phyloP scores from a whole-genome alignment of 2,329 filamentous ascomycete genomes.

The Stagonosporopsis rhizophila region DNA sequence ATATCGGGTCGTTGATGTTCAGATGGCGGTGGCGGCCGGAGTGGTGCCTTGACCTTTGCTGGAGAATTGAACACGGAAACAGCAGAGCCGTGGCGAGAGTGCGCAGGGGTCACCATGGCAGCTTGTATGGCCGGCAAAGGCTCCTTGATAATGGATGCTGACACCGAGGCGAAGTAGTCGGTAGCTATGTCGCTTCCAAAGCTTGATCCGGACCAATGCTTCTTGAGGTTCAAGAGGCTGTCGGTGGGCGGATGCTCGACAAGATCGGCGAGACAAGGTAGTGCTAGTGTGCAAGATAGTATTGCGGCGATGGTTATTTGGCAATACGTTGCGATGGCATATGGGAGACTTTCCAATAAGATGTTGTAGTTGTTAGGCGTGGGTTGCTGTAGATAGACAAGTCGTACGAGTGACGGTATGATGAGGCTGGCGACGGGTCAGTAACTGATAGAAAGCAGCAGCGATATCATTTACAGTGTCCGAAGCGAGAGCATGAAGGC shows the following conservation, averaged over 20 bases:
- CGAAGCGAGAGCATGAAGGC: constrained; percentile 31
- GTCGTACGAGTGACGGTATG: constrained; percentile 27
- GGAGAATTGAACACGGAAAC: constrained; percentile 1
- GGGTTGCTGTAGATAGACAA: constrained; percentile 28
- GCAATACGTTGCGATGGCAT: constrained; percentile 31
- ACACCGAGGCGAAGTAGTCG: constrained; percentile 4
- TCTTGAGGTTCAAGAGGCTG: constrained; percentile 8
- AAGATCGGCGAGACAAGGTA: constrained; percentile 26
- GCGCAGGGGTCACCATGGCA: constrained; percentile 24
- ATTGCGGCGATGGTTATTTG: constrained; percentile 34
- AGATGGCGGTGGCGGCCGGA: constrained; percentile 29
- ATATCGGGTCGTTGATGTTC: constrained; percentile 32
- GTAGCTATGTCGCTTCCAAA: constrained; percentile 25
- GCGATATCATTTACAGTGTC: constrained; percentile 23
- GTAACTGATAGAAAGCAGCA: background rate
- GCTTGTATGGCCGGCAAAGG: constrained; percentile 27
- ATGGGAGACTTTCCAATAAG: constrained; percentile 31
- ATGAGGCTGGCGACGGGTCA: constrained; percentile 26
- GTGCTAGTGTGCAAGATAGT: constrained; percentile 29
- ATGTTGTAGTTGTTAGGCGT: constrained; percentile 19
- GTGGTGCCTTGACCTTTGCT: constrained; percentile 16
- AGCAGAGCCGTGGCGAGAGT: background rate
- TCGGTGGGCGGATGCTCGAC: constrained; percentile 18
- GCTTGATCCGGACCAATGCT: constrained; percentile 32
- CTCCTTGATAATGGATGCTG: constrained; percentile 16